Base-by-base conservation (phyloP, 2,329 filamentous ascomycete genomes). In the Esteya vermicola region DNA sequence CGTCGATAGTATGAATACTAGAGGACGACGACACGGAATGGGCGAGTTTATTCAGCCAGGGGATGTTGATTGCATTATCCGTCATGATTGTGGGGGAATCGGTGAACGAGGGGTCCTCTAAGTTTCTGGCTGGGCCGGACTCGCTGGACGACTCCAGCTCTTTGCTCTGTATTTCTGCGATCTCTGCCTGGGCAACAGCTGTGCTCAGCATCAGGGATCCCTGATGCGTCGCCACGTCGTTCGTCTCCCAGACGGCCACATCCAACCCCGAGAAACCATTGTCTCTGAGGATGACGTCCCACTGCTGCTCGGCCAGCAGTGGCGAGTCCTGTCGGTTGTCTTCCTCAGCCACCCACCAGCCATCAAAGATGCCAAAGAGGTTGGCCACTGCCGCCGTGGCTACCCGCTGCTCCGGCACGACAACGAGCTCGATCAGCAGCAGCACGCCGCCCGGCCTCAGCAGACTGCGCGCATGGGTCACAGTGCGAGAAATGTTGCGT, bases 401-500 rank as follows among this genome's bases (percentile, higher is more conserved):
- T 12, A 45, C 43, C 1, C 33, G 35, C 40, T 47, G 45, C 33
- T 47, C 32, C 9, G 42, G 42, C 18, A 46, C 44, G n/a, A 44
- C 37, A 16, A 47, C 43, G 12, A 47, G 43, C 39, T 47, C 45
- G 20, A 47, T 47, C 16, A 46, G 40, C 34, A 48, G 39, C 43
- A 48, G 31, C 6, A 39, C 39, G 10, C 44, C 46, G 18, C 44
- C 45, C 9, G 42, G 45, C 2, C 52, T 56, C 3, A 61, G 42
- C 5, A 62, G 41, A 22, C 31, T 34, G 13, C 47, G 43, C 2
- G 43, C 43, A 14, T 50, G 41, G 5, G 38, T 16, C 48, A 54
- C 19, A 12, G 52, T 48, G 25, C 49, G 7, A 38, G 50, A 40
- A 9, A 57, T 38, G 22, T 40, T 41, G 38, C 40, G 33, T 1